Evolutionary conservation across 768 basidiomycete genomes (phyloP).

Genomic region (Tylopilus plumbeoviolaceoides): DNA sequence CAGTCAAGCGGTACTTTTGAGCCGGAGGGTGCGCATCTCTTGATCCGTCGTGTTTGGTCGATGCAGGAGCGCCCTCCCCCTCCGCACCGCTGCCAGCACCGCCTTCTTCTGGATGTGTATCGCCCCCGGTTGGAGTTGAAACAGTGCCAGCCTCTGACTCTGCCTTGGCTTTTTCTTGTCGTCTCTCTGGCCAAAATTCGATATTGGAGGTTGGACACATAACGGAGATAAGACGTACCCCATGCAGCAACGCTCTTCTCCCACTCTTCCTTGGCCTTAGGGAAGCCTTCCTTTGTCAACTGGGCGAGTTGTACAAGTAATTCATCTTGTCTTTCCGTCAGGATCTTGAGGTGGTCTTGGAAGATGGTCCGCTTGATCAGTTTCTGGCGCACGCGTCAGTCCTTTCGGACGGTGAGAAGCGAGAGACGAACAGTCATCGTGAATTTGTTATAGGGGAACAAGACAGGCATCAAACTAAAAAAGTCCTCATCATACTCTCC

Average conservation of each 20-base stretch:
- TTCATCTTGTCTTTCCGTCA: constrained; percentile 65
- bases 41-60: constrained; percentile 28
- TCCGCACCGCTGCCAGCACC: constrained; percentile 24
- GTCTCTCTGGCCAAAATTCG: constrained; percentile 34
- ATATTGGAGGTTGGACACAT: neutral
- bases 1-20: constrained; percentile 77
- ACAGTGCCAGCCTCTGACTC: constrained; percentile 31
- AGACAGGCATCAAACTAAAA: constrained; percentile 78
- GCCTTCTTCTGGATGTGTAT: constrained; percentile 32
- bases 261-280: constrained; percentile 72
- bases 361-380: constrained; percentile 90
- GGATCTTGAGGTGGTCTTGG: constrained; percentile 60
- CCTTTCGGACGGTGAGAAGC: neutral
- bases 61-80: constrained; percentile 18
- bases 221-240: constrained; percentile 41
- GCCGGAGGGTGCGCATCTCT: constrained; percentile 56
- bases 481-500: constrained; percentile 92
- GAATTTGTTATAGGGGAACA: constrained; percentile 95
- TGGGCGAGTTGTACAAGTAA: constrained; percentile 58
- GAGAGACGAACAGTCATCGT: constrained; percentile 71
- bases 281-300: constrained; percentile 61
- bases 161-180: constrained; percentile 52
- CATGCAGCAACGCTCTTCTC: constrained; percentile 65
- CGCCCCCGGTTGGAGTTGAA: constrained; percentile 28
- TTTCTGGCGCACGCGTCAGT: constrained; percentile 52